These are phyloP conservation scores for Peribolospora baueri DNA, from an alignment of 768 basidiomycete species.

Conservation along the genomic window DNA sequence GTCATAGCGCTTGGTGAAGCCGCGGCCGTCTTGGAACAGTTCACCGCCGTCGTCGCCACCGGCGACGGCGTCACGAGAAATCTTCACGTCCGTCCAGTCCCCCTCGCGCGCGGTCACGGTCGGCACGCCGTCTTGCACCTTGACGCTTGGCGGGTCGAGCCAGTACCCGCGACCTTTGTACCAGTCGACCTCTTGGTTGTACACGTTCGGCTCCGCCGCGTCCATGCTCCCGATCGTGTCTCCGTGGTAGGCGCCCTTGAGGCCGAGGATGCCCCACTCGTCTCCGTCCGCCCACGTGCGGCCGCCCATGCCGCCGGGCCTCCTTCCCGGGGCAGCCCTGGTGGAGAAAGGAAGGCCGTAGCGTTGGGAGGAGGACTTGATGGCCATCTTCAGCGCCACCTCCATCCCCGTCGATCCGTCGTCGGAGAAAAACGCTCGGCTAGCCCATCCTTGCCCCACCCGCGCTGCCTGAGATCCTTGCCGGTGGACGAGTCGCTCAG, in stretches of 20 bases:
- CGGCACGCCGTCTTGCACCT: conserved; percentile 34
- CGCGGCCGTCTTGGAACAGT: not conserved
- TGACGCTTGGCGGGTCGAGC: conserved; percentile 69
- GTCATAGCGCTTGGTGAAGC: not conserved
- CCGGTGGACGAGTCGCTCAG: conserved; percentile 42
- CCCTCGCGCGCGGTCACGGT: conserved; percentile 8
- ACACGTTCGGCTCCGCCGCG: conserved; percentile 63
- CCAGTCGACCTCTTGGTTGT: conserved; percentile 66
- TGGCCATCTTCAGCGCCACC: conserved; percentile 90
- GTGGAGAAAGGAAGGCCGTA: conserved; percentile 5
- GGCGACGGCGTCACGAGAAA: conserved; percentile 3
- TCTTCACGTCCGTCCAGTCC: no score
- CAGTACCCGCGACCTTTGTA: conserved; percentile 75
- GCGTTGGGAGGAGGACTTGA: conserved; percentile 29
- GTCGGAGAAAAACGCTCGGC: conserved; percentile 74
- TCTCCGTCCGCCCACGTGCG: conserved; percentile 14
- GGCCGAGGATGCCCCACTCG: conserved; percentile 49
- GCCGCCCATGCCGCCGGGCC: conserved; percentile 23
- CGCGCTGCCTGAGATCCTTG: conserved; percentile 22
- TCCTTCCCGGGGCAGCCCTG: not conserved
- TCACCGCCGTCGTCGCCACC: not conserved
- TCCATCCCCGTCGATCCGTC: conserved; percentile 94
- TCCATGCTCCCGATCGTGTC: conserved; percentile 97
- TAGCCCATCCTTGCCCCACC: conserved; percentile 76
- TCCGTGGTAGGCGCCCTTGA: conserved; percentile 86